Base-by-base conservation (phyloP, 1,284 basidiomycete genomes). In the Trametes sp. region DNA sequence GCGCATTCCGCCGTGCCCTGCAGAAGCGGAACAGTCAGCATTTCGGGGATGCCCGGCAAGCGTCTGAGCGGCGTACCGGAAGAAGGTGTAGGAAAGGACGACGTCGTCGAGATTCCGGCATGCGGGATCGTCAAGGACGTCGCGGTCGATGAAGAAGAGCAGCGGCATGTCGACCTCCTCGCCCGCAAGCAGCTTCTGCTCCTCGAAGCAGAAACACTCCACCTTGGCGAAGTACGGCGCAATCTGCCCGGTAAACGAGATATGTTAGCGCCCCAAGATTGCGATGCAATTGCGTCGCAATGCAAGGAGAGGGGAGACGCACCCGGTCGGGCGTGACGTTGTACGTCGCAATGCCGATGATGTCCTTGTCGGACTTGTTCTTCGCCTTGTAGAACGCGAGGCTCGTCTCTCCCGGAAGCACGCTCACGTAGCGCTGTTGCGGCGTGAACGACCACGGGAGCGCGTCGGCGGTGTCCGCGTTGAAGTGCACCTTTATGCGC, bases 161-260 rank as follows among this genome's bases (percentile, higher is more conserved):
- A 99, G 85, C 19, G 98, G 98, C 84, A 99, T 93, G 78, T 99
- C 98, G 21, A 99, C 94, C 77, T 98, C 96, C 78, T 99, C 98
- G 24, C 93, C 92, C 0, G 97, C 96, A 24, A 98, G 81, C 21
- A 99, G 86, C 72, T 92, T 94, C 78, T 99, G 98, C 76, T 99
- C 98, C 77, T 99, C 98, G 71, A 99, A 99, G 79, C 98, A 99
- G 82, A 99, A 99, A 72, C 98, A 99, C 77, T 99, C 98, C 9
- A 99, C 96, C 81, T 99, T 99, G 61, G 96, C 95, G 75, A 99
- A 99, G 77, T 98, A 99, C 0, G 97, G 96, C 7, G 98, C 98
- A 69, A 98, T 88, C 95, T 98, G 73, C 38, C 4, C 38, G 14
- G 16, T 19, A 8, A 3, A n/a, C 14, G 6, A 19, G 16, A n/a